Percentiles rank a stretch among this genome's conserved stretches.
phyloP scores from a whole-genome alignment of 495 filamentous ascomycete genomes.

The Aspergillus nanangensis region DNA sequence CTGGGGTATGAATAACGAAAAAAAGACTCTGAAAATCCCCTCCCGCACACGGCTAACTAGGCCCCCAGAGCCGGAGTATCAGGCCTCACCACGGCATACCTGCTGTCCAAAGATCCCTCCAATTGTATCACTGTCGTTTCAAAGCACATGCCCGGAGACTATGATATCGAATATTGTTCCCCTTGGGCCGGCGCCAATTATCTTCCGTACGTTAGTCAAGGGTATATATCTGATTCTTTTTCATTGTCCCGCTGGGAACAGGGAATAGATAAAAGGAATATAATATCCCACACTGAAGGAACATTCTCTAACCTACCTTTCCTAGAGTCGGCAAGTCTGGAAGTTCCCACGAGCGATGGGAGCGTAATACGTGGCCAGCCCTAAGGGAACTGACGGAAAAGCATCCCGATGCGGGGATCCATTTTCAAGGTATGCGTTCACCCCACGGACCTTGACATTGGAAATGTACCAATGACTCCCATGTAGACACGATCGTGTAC shows the following conservation, averaged over 20 bases:
- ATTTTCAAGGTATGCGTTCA: constrained; percentile 67
- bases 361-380: constrained; percentile 63
- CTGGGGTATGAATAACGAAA: constrained; percentile 47
- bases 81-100: constrained; percentile 86
- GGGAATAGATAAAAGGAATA: no score
- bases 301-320: not conserved
- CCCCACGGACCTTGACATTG: not conserved
- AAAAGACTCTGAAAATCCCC: constrained; percentile 3
- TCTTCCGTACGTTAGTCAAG: constrained; percentile 57
- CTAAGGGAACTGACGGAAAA: constrained; percentile 61
- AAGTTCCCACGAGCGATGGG: constrained; percentile 54
- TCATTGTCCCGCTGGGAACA: no score
- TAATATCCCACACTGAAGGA: no score
- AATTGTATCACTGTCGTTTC: constrained; percentile 78
- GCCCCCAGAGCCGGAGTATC: constrained; percentile 75
- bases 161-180: constrained; percentile 93
- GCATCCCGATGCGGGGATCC: constrained; percentile 82
- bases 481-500: constrained; percentile 54
- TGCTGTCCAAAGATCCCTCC: constrained; percentile 64
- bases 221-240: not conserved
- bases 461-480: not conserved
- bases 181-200: constrained; percentile 96
- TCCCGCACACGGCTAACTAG: no score
- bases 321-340: constrained; percentile 49
- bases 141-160: constrained; percentile 98